Conservation (phyloP, 73 alveolate species). For the Paramecium caudatum region DNA sequence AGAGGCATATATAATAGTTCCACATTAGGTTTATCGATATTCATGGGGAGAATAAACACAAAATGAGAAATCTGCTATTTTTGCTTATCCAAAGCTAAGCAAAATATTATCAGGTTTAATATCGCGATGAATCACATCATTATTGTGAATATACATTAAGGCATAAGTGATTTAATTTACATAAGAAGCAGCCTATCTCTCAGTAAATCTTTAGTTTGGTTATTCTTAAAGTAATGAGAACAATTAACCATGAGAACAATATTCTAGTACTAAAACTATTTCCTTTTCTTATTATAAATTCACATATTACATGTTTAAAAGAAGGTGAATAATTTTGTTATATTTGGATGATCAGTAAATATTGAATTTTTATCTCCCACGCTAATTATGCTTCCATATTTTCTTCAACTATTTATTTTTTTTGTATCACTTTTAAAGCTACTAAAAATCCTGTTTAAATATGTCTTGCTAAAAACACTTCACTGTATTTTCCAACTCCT, state of each 20-base stretch:
- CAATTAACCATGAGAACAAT: constrained; percentile 60
- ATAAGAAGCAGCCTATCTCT: constrained; percentile 68
- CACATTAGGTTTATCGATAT: constrained; percentile 96
- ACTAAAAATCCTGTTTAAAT: constrained; percentile 55
- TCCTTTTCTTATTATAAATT: constrained; percentile 16
- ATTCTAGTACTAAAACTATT: constrained; percentile 54
- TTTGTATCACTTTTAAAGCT: constrained; percentile 65
- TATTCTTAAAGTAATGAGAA: not conserved
- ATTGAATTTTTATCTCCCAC: constrained; percentile 67
- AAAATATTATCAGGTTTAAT: constrained; percentile 73
- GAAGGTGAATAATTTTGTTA: constrained; percentile 45
- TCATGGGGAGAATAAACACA: constrained; percentile 72
- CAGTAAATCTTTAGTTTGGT: constrained; percentile 50
- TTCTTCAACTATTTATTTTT: constrained; percentile 27
- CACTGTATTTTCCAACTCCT: constrained; percentile 68
- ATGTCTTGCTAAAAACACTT: constrained; percentile 68
- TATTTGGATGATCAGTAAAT: constrained; percentile 64
- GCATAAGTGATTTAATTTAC: constrained; percentile 46
- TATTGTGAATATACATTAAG: constrained; percentile 53
- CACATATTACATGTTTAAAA: constrained; percentile 26
- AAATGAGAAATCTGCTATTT: constrained; percentile 65
- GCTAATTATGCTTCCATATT: constrained; percentile 61
- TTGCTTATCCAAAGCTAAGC: constrained; percentile 44
- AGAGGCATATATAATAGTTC: constrained; percentile 98
- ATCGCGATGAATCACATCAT: constrained; percentile 76